Percentiles rank a stretch among this genome's conserved stretches.
Conservation (phyloP, 768 basidiomycete species). For the Tephrocybe sp. region DNA sequence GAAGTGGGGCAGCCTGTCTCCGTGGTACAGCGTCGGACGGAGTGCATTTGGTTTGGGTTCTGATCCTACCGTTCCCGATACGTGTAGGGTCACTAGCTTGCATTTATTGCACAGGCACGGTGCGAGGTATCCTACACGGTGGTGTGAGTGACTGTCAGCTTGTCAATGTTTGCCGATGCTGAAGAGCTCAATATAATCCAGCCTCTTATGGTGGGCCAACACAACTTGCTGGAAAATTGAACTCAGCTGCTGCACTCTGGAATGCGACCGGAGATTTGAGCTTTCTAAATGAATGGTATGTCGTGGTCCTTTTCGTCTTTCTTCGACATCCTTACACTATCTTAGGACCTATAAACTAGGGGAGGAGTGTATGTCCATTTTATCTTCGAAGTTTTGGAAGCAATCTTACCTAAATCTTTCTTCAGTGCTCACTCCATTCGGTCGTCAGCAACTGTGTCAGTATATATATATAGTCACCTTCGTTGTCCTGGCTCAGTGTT, state of each 20-base stretch:
- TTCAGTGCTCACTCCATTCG: slow-evolving; percentile 85
- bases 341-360: slow-evolving; percentile 92
- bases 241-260: slow-evolving; percentile 57
- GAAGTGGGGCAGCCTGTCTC: slow-evolving; percentile 35
- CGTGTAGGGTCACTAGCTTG: slow-evolving; percentile 69
- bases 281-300: slow-evolving; percentile 84
- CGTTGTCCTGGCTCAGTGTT: neutral
- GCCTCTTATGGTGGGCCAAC: slow-evolving; percentile 64
- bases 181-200: slow-evolving; percentile 22
- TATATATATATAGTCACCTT: neutral
- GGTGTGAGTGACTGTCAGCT: slow-evolving; percentile 41
- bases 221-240: slow-evolving; percentile 53
- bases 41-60: slow-evolving; percentile 74
- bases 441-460: slow-evolving; percentile 82
- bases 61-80: slow-evolving; percentile 65
- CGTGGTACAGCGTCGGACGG: slow-evolving; percentile 81
- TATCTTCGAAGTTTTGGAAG: too few species aligned
- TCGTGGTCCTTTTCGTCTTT: slow-evolving; percentile 8
- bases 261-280: slow-evolving; percentile 61
- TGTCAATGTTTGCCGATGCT: slow-evolving; percentile 1
- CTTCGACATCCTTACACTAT: neutral
- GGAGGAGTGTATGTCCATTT: slow-evolving; percentile 61
- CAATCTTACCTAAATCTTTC: neutral
- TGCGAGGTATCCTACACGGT: slow-evolving; percentile 68
- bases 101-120: slow-evolving; percentile 85